Evolutionary conservation across 2,329 filamentous ascomycete species (phyloP), one percentile per base, ranked within the genome.

Genomic region (Aspergillus candidus): DNA sequence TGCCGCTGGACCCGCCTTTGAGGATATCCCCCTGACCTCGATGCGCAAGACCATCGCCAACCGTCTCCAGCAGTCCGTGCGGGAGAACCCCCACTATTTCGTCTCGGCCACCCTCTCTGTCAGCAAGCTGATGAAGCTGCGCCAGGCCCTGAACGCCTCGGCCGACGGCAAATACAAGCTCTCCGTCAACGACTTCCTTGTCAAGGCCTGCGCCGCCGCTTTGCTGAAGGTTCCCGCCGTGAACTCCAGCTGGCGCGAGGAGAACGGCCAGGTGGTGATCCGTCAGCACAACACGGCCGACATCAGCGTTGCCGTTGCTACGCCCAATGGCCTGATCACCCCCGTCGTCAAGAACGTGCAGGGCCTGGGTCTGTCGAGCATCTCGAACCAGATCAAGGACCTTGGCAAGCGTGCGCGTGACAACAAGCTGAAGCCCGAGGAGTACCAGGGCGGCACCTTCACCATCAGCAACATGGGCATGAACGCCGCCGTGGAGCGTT

Each of bases 381-480:
- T 98, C 73, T 95, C 89, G 43, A 72, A 78, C 61, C 79, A 87
- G 68, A 84, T 98, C 75, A 97, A 97, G 79, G 89, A 95, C 65
- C 86, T 98, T 44, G 90, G 90, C 66, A 95, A 94, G 82, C 88
- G 88, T 68, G 93, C 93, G 51, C 83, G 89, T 50, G 93, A 97
- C 59, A 87, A 88, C 74, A 98, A 97, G 83, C 86, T 98, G 61
- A 97, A 97, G 84, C 93, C 93, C 38, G 91, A 98, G 71, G 90
- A 98, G 74, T 98, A 94, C 82, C 91, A 96, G 78, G 93, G 93
- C 44, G 93, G 93, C 68, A 94, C 88, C 68, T 95, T 98, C 74
- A 96, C 91, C 70, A 97, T 98, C 73, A 94, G 88, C 75, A 98
- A 98, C 82, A 94, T 98, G 93, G 93, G 93, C 72, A 98, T 98